Percentiles rank a stretch among this genome's conserved stretches.
phyloP scores from a whole-genome alignment of 345 rosid species.

The Syzygium jambos region DNA sequence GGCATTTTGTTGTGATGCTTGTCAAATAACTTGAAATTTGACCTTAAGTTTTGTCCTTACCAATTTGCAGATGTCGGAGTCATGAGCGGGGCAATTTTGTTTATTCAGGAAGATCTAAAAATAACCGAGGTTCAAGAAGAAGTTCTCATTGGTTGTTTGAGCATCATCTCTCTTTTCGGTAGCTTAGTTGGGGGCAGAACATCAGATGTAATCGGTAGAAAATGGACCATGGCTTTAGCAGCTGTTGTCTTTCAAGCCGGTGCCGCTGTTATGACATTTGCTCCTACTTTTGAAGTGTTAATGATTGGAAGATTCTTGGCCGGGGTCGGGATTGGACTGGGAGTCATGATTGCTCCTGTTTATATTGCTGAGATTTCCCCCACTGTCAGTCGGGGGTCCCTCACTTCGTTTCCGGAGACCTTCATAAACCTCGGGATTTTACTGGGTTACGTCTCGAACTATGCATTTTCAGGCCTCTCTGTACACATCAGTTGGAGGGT shows the following conservation, averaged over 20 bases:
- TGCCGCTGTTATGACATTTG: slow-evolving; percentile 69
- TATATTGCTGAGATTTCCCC: slow-evolving; percentile 90
- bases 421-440: slow-evolving; percentile 78
- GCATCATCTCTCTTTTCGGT: slow-evolving; percentile 72
- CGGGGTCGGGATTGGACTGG: slow-evolving; percentile 77
- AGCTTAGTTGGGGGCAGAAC: slow-evolving; percentile 85
- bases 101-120: slow-evolving; percentile 75
- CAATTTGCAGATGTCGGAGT: slow-evolving; percentile 75
- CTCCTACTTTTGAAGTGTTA: slow-evolving; percentile 58
- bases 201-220: slow-evolving; percentile 73
- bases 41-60: background rate
- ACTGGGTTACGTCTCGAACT: slow-evolving; percentile 88
- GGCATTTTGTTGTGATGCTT: background rate
- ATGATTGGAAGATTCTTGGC: slow-evolving; percentile 76
- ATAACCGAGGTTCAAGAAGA: slow-evolving; percentile 76
- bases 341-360: slow-evolving; percentile 89
- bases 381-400: slow-evolving; percentile 50
- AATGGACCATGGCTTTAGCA: slow-evolving; percentile 93
- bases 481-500: slow-evolving; percentile 73
- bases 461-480: slow-evolving; percentile 62
- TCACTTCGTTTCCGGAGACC: slow-evolving; percentile 84
- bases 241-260: slow-evolving; percentile 74
- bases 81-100: slow-evolving; percentile 93
- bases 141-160: slow-evolving; percentile 68
- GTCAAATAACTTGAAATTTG: background rate